phyloP scores from a whole-genome alignment of 2,329 filamentous ascomycete genomes.

The Alternaria incomplexa region DNA sequence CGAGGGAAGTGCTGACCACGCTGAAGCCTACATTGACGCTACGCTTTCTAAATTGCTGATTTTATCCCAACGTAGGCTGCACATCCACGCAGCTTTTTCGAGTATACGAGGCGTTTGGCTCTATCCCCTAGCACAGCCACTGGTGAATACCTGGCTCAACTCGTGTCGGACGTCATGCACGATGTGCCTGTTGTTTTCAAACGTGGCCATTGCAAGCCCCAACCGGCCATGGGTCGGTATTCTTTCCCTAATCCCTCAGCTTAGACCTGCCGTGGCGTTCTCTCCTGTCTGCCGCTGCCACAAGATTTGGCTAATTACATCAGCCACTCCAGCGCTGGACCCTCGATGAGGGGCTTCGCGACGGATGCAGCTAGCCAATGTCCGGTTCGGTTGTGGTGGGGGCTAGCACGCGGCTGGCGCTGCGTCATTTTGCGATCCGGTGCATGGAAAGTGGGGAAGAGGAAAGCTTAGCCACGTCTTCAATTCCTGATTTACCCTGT shows the following conservation, averaged over 20 bases:
- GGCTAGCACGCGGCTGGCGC: conserved; percentile 20
- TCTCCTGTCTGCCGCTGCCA: conserved; percentile 16
- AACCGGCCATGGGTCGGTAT: conserved; percentile 8
- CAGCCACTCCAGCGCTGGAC: conserved; percentile 14
- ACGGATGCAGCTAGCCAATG: conserved; percentile 13
- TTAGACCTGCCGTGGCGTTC: conserved; percentile 8
- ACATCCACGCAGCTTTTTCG: not conserved
- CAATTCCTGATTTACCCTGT: conserved; percentile 28
- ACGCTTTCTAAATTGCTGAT: not conserved
- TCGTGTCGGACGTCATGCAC: conserved; percentile 19
- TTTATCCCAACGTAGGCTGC: not conserved
- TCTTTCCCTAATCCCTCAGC: conserved; percentile 2
- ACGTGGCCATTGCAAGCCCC: conserved; percentile 1
- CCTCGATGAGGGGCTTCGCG: not conserved
- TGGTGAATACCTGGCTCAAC: conserved; percentile 9
- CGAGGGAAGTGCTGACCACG: not conserved
- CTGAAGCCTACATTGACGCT: not conserved
- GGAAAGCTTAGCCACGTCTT: conserved; percentile 31
- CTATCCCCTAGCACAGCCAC: conserved; percentile 16
- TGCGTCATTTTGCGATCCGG: conserved; percentile 34
- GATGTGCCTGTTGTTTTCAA: not conserved
- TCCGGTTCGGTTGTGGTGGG: conserved; percentile 16
- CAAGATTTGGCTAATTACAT: conserved; percentile 19
- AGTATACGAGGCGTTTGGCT: conserved; percentile 7
- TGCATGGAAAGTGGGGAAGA: conserved; percentile 28